Evolutionary conservation across 306 rosid species (phyloP), one percentile per base, ranked within the genome.

Genomic region (Quercus rubra): DNA sequence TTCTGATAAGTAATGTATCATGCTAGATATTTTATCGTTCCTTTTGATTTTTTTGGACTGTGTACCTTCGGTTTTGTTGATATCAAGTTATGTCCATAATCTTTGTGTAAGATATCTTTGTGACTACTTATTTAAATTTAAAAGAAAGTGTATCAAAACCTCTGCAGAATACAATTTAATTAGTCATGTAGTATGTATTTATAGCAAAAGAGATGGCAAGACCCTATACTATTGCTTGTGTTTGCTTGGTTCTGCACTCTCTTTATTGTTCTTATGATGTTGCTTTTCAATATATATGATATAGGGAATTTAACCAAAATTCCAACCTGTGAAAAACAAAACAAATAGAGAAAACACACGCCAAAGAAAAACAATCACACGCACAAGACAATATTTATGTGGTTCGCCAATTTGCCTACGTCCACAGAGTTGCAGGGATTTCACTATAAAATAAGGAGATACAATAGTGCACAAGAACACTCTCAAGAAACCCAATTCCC

Each of bases 261-360:
- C 23, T 57, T 11, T 27, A 55, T 78, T 43, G 17, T 18, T 21
- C 76, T 55, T 75, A 56, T 70, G 23, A 31, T 56, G 38, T 33
- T 57, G 7, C 46, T 56, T 66, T 78, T 78, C 70, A 35, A 81
- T 78, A 54, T 78, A 75, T 67, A 52, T 38, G 46, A 23, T n/a
- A n/a, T 49, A n/a, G n/a, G n/a, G n/a, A n/a, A n/a, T n/a, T n/a
- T n/a, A n/a, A n/a, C n/a, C n/a, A n/a, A n/a, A n/a, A n/a, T n/a
- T n/a, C n/a, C n/a, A n/a, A n/a, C n/a, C n/a, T n/a, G n/a, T n/a
- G n/a, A n/a, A n/a, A n/a, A n/a, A n/a, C n/a, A n/a, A n/a, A n/a
- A n/a, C n/a, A n/a, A n/a, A n/a, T n/a, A n/a, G n/a, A n/a, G n/a
- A n/a, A n/a, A n/a, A n/a, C n/a, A n/a, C n/a, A n/a, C n/a, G n/a